These are phyloP conservation scores for Colletotrichum noveboracense DNA, from an alignment of 2,329 filamentous ascomycete species.

Conservation along the genomic window DNA sequence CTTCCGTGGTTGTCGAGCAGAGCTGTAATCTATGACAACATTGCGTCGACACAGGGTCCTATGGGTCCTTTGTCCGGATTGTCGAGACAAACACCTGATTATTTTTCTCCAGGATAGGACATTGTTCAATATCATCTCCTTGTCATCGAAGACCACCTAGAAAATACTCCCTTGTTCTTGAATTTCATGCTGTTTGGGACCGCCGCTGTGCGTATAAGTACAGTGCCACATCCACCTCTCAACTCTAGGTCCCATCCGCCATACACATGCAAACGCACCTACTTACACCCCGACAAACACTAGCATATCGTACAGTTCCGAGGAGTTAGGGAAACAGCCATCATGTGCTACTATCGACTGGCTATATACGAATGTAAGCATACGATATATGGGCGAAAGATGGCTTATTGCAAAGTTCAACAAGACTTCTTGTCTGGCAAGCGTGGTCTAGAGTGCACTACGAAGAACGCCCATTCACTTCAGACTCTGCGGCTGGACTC, in stretches of 20 bases:
- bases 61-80: background rate
- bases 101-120: background rate
- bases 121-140: background rate
- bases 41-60: background rate
- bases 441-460: background rate
- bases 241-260: background rate
- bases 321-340: background rate
- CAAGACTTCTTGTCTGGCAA: background rate
- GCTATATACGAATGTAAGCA: slow-evolving; percentile 25
- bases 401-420: slow-evolving; percentile 1
- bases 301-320: background rate
- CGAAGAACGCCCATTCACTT: background rate
- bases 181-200: background rate
- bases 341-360: slow-evolving; percentile 26
- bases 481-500: background rate
- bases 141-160: background rate
- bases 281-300: background rate
- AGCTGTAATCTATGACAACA: background rate
- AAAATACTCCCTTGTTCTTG: background rate
- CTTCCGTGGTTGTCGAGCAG: background rate
- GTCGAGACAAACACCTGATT: background rate
- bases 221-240: background rate
- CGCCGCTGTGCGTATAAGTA: background rate
- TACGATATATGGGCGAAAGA: slow-evolving; percentile 5
- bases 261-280: background rate